Percentiles rank a stretch among this genome's conserved stretches.
Evolutionary conservation across 768 basidiomycete species (phyloP).

Genomic region (Leccinum disarticulatum): DNA sequence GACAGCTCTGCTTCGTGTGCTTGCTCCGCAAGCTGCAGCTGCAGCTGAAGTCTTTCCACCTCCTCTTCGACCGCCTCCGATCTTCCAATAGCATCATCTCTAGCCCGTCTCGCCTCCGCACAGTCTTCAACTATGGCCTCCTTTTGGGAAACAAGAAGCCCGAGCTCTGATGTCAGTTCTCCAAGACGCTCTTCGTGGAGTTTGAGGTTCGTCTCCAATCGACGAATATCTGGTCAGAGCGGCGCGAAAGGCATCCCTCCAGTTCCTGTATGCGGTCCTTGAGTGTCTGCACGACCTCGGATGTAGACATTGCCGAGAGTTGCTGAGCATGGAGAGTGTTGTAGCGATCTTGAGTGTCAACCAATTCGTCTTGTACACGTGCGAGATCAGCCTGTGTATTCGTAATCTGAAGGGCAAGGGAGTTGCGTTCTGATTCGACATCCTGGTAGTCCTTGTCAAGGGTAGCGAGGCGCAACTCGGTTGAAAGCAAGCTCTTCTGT

Average conservation of each 20-base stretch:
- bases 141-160: slow-evolving; percentile 63
- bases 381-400: slow-evolving; percentile 63
- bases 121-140: slow-evolving; percentile 86
- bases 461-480: slow-evolving; percentile 44
- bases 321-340: slow-evolving; percentile 64
- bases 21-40: slow-evolving; percentile 16
- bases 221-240: slow-evolving; percentile 70
- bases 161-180: slow-evolving; percentile 71
- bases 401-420: slow-evolving; percentile 60
- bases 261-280: slow-evolving; percentile 68
- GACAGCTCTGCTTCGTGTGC: slow-evolving; percentile 37
- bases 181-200: slow-evolving; percentile 72
- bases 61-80: slow-evolving; percentile 65
- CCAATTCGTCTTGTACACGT: slow-evolving; percentile 51
- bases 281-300: slow-evolving; percentile 53
- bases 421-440: slow-evolving; percentile 64
- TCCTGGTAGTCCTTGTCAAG: slow-evolving; percentile 49
- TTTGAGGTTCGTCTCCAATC: slow-evolving; percentile 71
- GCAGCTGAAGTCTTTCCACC: slow-evolving; percentile 45
- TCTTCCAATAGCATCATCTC: slow-evolving; percentile 59
- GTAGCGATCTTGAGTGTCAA: slow-evolving; percentile 59
- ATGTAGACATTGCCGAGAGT: slow-evolving; percentile 59
- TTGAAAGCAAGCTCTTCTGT: slow-evolving; percentile 27
- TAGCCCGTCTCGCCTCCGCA: slow-evolving; percentile 68
- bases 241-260: slow-evolving; percentile 59